phyloP scores from a whole-genome alignment of 176 grass and related monocot genomes.

The Ampelocalamus luodianensis region DNA sequence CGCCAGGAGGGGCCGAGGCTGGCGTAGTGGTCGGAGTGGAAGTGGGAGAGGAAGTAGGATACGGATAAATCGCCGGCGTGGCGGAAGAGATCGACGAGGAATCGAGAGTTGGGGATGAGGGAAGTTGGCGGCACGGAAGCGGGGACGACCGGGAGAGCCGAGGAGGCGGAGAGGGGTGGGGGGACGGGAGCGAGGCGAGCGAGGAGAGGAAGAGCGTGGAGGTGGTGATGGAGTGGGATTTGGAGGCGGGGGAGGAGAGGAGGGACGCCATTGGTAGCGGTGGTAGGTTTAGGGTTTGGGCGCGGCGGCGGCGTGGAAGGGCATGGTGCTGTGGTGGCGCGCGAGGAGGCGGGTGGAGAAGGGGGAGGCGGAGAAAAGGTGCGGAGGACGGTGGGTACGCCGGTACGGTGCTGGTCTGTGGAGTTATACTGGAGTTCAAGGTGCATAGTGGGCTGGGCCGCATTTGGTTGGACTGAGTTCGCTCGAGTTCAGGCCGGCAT shows the following conservation, averaged over 20 bases:
- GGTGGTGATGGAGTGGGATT: conserved; percentile 52
- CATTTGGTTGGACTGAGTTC: too few relatives aligned
- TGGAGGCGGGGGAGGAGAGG: conserved; percentile 44
- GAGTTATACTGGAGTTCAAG: too few relatives aligned
- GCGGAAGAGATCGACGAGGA: conserved; percentile 88
- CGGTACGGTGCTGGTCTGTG: too few relatives aligned
- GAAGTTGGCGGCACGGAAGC: conserved; percentile 46
- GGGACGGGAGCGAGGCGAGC: conserved; percentile 36
- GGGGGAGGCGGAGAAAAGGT: too few relatives aligned
- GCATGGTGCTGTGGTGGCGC: conserved; percentile 44
- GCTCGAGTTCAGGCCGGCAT: too few relatives aligned
- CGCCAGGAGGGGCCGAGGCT: conserved; percentile 73
- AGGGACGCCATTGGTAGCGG: conserved; percentile 50
- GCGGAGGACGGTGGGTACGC: too few relatives aligned
- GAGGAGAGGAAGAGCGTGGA: conserved; percentile 47
- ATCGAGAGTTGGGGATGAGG: conserved; percentile 75
- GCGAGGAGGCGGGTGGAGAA: background rate
- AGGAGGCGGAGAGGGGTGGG: conserved; percentile 44
- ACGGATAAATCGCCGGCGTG: conserved; percentile 80
- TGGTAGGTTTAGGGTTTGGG: conserved; percentile 40
- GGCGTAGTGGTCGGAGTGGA: conserved; percentile 90
- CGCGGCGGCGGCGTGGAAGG: background rate
- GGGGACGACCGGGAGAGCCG: conserved; percentile 55
- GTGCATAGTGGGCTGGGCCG: too few relatives aligned
- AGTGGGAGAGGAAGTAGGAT: conserved; percentile 94